Evolutionary conservation across 2,329 filamentous ascomycete species (phyloP).

Genomic region (Aspergillus japonicus): DNA sequence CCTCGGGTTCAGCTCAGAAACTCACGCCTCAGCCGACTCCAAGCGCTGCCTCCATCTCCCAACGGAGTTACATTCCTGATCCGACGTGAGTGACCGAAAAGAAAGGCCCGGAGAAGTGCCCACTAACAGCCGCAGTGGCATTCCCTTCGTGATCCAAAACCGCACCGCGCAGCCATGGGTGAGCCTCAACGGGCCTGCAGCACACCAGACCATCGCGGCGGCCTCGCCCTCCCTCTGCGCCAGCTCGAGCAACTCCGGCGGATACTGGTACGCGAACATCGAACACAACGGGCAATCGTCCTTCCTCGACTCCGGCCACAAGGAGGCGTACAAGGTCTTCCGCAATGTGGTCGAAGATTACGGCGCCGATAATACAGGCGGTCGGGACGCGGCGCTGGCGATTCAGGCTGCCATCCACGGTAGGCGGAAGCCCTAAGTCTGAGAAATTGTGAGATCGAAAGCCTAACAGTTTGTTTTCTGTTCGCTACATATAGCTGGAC

Average conservation of each 20-base stretch:
- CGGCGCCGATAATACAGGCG: slow-evolving; percentile 35
- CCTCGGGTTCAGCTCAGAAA: not conserved
- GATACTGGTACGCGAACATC: slow-evolving; percentile 31
- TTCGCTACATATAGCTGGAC: slow-evolving; percentile 17
- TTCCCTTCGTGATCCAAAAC: slow-evolving; percentile 22
- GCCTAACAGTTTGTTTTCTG: not conserved
- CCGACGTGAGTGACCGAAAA: not conserved
- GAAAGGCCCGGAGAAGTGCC: no score
- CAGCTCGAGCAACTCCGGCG: slow-evolving; percentile 8
- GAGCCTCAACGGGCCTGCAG: slow-evolving; percentile 6
- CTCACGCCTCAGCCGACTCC: not conserved
- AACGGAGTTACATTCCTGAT: not conserved
- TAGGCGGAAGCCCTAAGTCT: slow-evolving; percentile 1
- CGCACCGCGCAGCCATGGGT: slow-evolving; percentile 21
- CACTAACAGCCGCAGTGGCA: slow-evolving; percentile 13
- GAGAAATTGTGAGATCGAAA: no score
- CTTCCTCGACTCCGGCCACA: slow-evolving; percentile 24
- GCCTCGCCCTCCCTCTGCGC: not conserved
- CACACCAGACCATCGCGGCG: slow-evolving; percentile 8
- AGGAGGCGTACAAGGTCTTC: slow-evolving; percentile 34
- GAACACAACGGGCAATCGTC: slow-evolving; percentile 31
- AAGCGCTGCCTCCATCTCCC: not conserved
- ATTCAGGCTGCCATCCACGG: slow-evolving; percentile 33
- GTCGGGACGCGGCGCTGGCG: slow-evolving; percentile 27
- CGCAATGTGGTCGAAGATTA: slow-evolving; percentile 38